These are phyloP conservation scores for Nephelium lappaceum DNA, from an alignment of 345 rosid genomes.

Conservation along the genomic window DNA sequence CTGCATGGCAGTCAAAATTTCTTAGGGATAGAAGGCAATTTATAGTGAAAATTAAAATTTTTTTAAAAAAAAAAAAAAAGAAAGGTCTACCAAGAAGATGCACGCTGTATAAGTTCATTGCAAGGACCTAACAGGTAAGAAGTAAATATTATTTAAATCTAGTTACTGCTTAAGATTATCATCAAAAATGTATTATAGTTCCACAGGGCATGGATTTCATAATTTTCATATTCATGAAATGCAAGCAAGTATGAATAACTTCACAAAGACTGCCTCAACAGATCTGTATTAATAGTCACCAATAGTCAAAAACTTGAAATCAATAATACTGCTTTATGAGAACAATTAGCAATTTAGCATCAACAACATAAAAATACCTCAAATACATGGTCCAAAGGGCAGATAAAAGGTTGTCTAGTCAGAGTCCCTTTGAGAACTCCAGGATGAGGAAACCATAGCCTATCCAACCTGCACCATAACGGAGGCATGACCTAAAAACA, in stretches of 20 bases:
- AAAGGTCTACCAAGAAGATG: slow-evolving; percentile 1
- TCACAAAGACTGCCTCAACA: background rate
- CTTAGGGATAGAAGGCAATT: slow-evolving; percentile 7
- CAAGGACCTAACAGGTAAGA: background rate
- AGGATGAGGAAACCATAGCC: slow-evolving; percentile 98
- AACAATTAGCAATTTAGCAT: background rate
- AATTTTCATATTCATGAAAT: slow-evolving; percentile 8
- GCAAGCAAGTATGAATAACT: background rate
- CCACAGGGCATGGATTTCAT: background rate
- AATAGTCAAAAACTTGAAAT: slow-evolving; percentile 12
- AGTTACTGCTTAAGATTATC: background rate
- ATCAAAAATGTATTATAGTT: background rate
- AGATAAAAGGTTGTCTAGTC: slow-evolving; percentile 93
- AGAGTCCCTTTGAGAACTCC: slow-evolving; percentile 85
- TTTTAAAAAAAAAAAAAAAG: no score
- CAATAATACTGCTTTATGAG: background rate
- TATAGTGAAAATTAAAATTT: background rate
- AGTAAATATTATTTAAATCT: background rate
- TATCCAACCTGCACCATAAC: slow-evolving; percentile 97
- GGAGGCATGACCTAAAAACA: slow-evolving; percentile 91
- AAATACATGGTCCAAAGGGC: slow-evolving; percentile 98
- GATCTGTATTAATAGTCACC: background rate
- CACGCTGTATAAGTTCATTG: background rate
- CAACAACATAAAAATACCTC: slow-evolving; percentile 54
- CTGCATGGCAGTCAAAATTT: slow-evolving; percentile 42